Percentiles rank a stretch among this genome's conserved stretches.
Conservation (phyloP, 805 yeast species). For the Wickerhamiella spandovensis region DNA sequence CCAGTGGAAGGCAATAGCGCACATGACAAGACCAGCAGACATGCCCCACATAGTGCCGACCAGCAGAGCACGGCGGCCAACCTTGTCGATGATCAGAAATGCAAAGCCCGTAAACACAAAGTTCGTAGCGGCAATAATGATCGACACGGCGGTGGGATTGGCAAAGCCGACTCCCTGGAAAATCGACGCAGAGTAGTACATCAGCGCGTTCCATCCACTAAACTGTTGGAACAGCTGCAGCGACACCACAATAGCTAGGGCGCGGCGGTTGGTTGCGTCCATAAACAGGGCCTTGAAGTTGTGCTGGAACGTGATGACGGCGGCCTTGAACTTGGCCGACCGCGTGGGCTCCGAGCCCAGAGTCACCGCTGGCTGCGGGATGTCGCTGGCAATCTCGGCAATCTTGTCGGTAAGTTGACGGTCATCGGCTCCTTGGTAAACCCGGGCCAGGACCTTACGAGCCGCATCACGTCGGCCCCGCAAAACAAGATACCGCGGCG, state of each 20-base stretch:
- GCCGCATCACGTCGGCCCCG: conserved; percentile 56
- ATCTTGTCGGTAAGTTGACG: conserved; percentile 54
- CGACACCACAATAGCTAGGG: conserved; percentile 80
- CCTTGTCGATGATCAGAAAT: conserved; percentile 68
- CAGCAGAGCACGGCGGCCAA: conserved; percentile 78
- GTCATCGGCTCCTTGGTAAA: conserved; percentile 51
- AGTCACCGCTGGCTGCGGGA: conserved; percentile 17
- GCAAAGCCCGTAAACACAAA: conserved; percentile 80
- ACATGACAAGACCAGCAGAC: conserved; percentile 59
- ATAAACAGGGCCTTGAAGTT: conserved; percentile 23
- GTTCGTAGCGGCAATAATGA: conserved; percentile 88
- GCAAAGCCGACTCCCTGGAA: conserved; percentile 82
- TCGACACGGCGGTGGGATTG: conserved; percentile 87
- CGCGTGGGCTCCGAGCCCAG: conserved; percentile 11
- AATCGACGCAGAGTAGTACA: conserved; percentile 90
- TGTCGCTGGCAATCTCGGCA: conserved; percentile 31
- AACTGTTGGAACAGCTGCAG: conserved; percentile 94
- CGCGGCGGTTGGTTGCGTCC: conserved; percentile 58
- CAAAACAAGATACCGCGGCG: conserved; percentile 81
- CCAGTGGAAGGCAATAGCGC: conserved; percentile 87
- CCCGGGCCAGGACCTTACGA: conserved; percentile 44
- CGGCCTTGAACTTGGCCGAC: conserved; percentile 12
- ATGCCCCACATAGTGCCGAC: conserved; percentile 75
- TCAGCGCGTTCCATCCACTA: conserved; percentile 89
- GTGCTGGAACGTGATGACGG: conserved; percentile 18